These are phyloP conservation scores for Talaromyces sp. DNA, from an alignment of 2,329 filamentous ascomycete species.

Conservation along the genomic window DNA sequence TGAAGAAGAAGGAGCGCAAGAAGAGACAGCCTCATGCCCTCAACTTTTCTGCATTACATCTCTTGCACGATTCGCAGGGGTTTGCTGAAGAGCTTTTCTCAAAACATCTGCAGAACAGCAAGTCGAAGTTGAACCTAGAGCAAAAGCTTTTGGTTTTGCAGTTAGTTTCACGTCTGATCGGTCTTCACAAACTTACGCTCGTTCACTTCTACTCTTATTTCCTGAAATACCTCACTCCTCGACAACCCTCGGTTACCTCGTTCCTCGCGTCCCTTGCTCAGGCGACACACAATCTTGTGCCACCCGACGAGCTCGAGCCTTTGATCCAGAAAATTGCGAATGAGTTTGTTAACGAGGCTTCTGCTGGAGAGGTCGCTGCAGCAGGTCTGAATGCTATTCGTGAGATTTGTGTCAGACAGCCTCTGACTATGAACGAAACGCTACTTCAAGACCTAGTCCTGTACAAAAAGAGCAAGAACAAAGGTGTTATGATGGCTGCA, in stretches of 20 bases:
- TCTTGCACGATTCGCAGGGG: slow-evolving; percentile 89
- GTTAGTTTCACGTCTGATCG: slow-evolving; percentile 84
- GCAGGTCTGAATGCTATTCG: slow-evolving; percentile 92
- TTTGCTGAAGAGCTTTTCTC: slow-evolving; percentile 88
- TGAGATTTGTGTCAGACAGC: slow-evolving; percentile 88
- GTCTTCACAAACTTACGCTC: slow-evolving; percentile 86
- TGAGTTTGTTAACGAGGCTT: slow-evolving; percentile 94
- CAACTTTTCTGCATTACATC: slow-evolving; percentile 93
- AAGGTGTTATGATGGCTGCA: slow-evolving; percentile 98
- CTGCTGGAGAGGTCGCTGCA: slow-evolving; percentile 83
- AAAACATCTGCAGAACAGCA: slow-evolving; percentile 85
- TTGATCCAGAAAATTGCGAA: slow-evolving; percentile 94
- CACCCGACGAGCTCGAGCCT: slow-evolving; percentile 87
- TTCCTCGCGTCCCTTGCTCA: slow-evolving; percentile 92
- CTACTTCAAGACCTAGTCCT: slow-evolving; percentile 93
- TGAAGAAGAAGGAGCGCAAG: slow-evolving; percentile 81
- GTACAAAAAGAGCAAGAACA: slow-evolving; percentile 96
- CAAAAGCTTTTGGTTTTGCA: slow-evolving; percentile 88
- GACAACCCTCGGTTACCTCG: slow-evolving; percentile 84
- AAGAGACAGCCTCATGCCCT: slow-evolving; percentile 82
- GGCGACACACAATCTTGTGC: slow-evolving; percentile 84
- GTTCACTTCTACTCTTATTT: slow-evolving; percentile 95
- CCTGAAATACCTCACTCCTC: slow-evolving; percentile 83
- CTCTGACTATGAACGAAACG: slow-evolving; percentile 93
- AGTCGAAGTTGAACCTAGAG: slow-evolving; percentile 79